A percentile compares a stretch with the other conserved stretches of the same genome.
Conservation (phyloP, 495 filamentous ascomycete genomes). For the Daldinia concentrica region DNA sequence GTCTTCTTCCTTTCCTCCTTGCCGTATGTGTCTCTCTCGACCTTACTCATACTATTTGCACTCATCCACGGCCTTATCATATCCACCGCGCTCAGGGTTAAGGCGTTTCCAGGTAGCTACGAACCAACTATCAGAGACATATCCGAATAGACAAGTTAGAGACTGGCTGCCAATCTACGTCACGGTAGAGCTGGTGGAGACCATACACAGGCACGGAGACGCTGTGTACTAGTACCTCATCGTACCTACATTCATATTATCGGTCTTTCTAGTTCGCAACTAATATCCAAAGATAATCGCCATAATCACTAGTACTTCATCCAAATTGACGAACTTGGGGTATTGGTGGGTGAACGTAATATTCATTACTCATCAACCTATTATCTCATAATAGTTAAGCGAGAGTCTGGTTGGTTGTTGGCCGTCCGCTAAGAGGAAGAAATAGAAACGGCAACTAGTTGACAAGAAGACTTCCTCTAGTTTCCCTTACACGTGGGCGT, state of each 20-base stretch:
- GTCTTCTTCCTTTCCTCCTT: conserved; percentile 16
- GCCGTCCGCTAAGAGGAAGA: conserved; percentile 4
- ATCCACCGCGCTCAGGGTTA: background rate
- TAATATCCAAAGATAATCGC: conserved; percentile 8
- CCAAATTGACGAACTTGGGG: background rate
- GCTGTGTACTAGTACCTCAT: conserved; percentile 10
- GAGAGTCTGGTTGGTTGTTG: background rate
- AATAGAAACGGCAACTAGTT: background rate
- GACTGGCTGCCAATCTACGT: conserved; percentile 27
- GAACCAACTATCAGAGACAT: conserved; percentile 34
- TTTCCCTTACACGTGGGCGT: background rate
- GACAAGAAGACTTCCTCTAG: conserved; percentile 1
- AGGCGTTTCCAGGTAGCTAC: conserved; percentile 16
- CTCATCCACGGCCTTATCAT: conserved; percentile 16
- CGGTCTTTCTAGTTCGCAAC: conserved; percentile 4
- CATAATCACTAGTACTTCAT: conserved; percentile 1
- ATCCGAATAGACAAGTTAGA: conserved; percentile 32
- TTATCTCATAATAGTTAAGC: conserved; percentile 1
- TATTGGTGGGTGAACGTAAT: background rate
- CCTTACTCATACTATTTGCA: conserved; percentile 16
- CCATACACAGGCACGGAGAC: conserved; percentile 8
- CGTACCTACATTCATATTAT: conserved; percentile 13
- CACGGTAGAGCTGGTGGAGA: conserved; percentile 7
- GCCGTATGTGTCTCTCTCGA: conserved; percentile 24
- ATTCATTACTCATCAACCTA: background rate